Conservation (phyloP, 78 protist species). For the Monocercomonoides exilis region DNA sequence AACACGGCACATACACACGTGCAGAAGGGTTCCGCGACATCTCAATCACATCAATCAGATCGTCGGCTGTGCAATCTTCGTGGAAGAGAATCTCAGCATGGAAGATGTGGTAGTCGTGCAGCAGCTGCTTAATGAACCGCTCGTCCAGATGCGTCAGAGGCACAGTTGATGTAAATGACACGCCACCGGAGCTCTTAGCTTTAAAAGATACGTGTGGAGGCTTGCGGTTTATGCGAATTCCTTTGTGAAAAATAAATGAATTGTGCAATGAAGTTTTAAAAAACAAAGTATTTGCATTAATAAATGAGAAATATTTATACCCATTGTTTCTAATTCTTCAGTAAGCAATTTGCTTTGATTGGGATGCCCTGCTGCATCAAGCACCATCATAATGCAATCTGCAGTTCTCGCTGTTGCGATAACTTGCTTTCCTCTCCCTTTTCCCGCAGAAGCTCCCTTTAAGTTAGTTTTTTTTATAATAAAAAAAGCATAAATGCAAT, state of each 20-base stretch:
- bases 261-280: neutral
- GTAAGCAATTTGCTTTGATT: conserved; percentile 21
- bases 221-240: conserved; percentile 57
- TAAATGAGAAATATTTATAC: neutral
- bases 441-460: conserved; percentile 64
- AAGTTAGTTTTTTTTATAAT: no score
- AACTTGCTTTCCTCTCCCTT: conserved; percentile 59
- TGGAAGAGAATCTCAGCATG: conserved; percentile 11
- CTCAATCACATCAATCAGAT: conserved; percentile 64
- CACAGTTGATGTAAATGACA: conserved; percentile 18
- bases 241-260: conserved; percentile 8
- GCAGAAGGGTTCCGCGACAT: conserved; percentile 20
- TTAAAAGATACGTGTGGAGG: conserved; percentile 44
- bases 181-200: conserved; percentile 49
- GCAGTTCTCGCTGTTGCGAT: conserved; percentile 53
- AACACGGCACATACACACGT: conserved; percentile 55
- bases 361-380: conserved; percentile 59
- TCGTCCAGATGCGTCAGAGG: conserved; percentile 22
- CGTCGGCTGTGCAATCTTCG: conserved; percentile 36
- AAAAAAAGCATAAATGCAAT: no score
- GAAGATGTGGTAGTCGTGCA: conserved; percentile 26
- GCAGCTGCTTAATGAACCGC: neutral
- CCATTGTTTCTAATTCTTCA: conserved; percentile 31
- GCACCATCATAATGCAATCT: conserved; percentile 59
- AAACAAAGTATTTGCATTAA: neutral